Base-by-base conservation (phyloP, 352 stramenopile species). In the Blastocystis sp. region DNA sequence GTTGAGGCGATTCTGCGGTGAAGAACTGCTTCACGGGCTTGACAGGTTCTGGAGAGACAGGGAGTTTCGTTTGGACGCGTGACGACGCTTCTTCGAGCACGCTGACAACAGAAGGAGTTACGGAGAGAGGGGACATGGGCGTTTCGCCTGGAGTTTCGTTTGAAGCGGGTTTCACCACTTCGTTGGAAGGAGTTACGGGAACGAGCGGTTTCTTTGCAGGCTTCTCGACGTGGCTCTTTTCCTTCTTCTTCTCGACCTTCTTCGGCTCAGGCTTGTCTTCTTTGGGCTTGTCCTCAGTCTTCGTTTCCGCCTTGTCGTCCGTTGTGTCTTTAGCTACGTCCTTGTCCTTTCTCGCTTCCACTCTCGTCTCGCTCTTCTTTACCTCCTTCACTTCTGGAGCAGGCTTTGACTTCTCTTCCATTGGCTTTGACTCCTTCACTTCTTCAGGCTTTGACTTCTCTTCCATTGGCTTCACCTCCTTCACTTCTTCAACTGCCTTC, bases 31-130 rank as follows among this genome's bases (percentile, higher is more conserved):
- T n/a, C n/a, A n/a, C n/a, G n/a, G n/a, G n/a, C n/a, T n/a, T n/a
- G n/a, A n/a, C n/a, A n/a, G n/a, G n/a, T n/a, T n/a, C n/a, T n/a
- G n/a, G n/a, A n/a, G n/a, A n/a, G n/a, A n/a, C n/a, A n/a, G n/a
- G n/a, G n/a, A n/a, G n/a, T n/a, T n/a, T n/a, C n/a, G n/a, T n/a
- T n/a, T n/a, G n/a, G n/a, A n/a, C n/a, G 35, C 35, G 61, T 13
- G 12, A 21, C 24, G 26, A 41, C 21, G 71, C 29, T 2, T 21
- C 33, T 19, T 37, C 39, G 19, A 85, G 50, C 12, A 63, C 45
- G 37, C 24, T 39, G 74, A 85, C 21, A n/a, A 85, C 9, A 19
- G 74, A 85, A 10, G 74, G 74, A 29, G 55, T 55, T 3, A 85
- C 50, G 12, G 61, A 24, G 6, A 85, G 74, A 24, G 74, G 74